phyloP scores from a whole-genome alignment of 2,329 filamentous ascomycete species.

The Cladophialophora chaetospira region DNA sequence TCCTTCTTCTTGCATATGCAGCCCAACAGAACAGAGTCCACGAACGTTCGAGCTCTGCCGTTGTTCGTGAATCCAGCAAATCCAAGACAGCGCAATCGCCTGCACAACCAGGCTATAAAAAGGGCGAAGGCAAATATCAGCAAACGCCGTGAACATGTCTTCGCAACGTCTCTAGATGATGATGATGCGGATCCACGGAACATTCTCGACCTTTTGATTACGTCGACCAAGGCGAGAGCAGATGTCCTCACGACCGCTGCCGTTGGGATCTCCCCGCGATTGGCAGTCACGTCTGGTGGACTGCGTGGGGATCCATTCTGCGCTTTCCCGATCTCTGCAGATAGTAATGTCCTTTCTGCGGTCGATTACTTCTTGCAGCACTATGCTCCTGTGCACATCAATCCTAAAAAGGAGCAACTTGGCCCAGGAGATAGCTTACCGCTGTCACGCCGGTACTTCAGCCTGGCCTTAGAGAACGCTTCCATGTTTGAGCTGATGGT shows the following conservation, averaged over 20 bases:
- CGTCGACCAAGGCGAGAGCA: neutral
- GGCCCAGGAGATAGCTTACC: conserved; percentile 4
- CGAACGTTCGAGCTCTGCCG: neutral
- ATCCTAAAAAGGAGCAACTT: conserved; percentile 9
- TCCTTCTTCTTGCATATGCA: too few relatives aligned
- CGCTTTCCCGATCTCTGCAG: conserved; percentile 10
- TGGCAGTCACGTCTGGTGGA: conserved; percentile 9
- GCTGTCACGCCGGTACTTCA: conserved; percentile 10
- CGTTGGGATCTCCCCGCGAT: neutral
- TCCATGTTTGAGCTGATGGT: conserved; percentile 17
- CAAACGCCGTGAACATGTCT: conserved; percentile 4
- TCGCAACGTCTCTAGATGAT: neutral
- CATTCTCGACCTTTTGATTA: neutral
- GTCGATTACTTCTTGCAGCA: conserved; percentile 15
- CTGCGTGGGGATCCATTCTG: conserved; percentile 12
- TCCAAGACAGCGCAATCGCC: conserved; percentile 8
- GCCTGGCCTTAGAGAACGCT: conserved; percentile 11
- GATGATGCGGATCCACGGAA: neutral
- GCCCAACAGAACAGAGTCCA: too few relatives aligned
- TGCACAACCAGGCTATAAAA: conserved; percentile 13
- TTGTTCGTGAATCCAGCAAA: neutral
- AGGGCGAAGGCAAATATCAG: conserved; percentile 11
- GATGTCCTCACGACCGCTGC: neutral
- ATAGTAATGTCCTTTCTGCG: neutral
- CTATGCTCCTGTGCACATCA: conserved; percentile 12